Percentiles rank a stretch among this genome's conserved stretches.
phyloP scores from a whole-genome alignment of 2,329 filamentous ascomycete species.

The Xylariaceae sp. region DNA sequence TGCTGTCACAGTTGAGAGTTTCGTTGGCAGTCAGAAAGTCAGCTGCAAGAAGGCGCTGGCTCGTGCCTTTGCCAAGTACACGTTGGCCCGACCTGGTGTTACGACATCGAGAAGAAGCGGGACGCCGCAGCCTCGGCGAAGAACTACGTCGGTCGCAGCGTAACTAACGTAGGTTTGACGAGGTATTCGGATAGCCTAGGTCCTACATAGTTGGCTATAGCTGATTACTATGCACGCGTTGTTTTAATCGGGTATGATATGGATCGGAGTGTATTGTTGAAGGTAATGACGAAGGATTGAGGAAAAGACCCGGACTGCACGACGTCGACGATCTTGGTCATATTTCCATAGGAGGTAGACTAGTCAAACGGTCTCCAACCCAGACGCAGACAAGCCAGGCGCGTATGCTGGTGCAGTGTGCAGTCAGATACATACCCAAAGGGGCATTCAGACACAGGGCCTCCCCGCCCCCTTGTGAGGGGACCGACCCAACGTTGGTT shows the following conservation, averaged over 20 bases:
- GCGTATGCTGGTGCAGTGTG: background rate
- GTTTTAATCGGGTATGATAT: slow-evolving; percentile 4
- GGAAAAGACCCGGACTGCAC: background rate
- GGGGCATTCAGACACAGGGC: no score
- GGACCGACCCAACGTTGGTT: no score
- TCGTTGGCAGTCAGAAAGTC: slow-evolving; percentile 93
- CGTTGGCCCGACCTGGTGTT: slow-evolving; percentile 50
- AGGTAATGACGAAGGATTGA: slow-evolving; percentile 6
- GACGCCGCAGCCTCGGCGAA: slow-evolving; percentile 24
- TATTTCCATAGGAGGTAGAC: background rate
- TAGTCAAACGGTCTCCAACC: background rate
- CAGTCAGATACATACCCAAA: no score
- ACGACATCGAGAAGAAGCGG: slow-evolving; percentile 19
- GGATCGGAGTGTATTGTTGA: background rate
- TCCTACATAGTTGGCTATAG: background rate
- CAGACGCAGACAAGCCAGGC: background rate
- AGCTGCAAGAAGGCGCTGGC: slow-evolving; percentile 96
- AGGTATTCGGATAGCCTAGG: background rate
- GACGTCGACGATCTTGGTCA: background rate
- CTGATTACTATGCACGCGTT: background rate
- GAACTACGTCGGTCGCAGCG: slow-evolving; percentile 22
- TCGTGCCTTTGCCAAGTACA: slow-evolving; percentile 94
- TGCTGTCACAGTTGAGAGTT: slow-evolving; percentile 91
- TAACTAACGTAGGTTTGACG: slow-evolving; percentile 10
- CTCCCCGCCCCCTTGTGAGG: no score